Conservation (phyloP, 306 rosid genomes). For the Cucurbita argyrosperma region DNA sequence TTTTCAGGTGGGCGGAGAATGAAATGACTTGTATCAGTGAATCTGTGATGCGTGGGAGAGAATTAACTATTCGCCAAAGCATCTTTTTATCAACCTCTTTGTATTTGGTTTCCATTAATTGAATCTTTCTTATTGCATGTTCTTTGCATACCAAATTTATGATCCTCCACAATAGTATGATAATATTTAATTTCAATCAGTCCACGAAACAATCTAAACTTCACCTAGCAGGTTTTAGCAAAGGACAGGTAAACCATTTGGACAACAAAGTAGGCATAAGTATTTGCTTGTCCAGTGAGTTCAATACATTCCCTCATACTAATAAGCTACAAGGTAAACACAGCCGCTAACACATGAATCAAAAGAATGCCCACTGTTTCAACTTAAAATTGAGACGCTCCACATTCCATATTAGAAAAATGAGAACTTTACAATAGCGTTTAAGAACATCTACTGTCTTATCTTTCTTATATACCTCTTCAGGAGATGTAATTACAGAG, state of each 20-base stretch:
- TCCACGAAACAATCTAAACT: not conserved
- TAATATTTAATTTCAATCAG: not conserved
- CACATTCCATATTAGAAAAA: not conserved
- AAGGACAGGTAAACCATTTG: not conserved
- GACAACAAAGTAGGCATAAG: not conserved
- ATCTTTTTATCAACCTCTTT: not conserved
- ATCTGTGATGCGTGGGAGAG: not conserved
- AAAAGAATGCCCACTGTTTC: not conserved
- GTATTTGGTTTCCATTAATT: not conserved
- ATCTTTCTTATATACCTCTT: slow-evolving; percentile 18
- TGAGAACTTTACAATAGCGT: slow-evolving; percentile 7
- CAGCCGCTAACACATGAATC: not conserved
- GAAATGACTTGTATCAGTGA: not conserved
- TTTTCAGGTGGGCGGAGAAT: not conserved
- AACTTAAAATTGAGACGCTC: not conserved
- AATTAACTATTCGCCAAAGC: not conserved
- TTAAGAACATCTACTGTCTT: not conserved
- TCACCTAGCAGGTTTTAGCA: not conserved
- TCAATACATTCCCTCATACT: not conserved
- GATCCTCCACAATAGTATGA: no score
- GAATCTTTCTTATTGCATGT: not conserved
- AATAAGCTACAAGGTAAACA: not conserved
- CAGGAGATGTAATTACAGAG: not conserved
- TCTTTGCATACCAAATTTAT: not conserved
- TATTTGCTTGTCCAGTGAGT: not conserved